Percentiles rank a stretch among this genome's conserved stretches.
Conservation (phyloP, 768 basidiomycete genomes). For the Pleurotus platypus region DNA sequence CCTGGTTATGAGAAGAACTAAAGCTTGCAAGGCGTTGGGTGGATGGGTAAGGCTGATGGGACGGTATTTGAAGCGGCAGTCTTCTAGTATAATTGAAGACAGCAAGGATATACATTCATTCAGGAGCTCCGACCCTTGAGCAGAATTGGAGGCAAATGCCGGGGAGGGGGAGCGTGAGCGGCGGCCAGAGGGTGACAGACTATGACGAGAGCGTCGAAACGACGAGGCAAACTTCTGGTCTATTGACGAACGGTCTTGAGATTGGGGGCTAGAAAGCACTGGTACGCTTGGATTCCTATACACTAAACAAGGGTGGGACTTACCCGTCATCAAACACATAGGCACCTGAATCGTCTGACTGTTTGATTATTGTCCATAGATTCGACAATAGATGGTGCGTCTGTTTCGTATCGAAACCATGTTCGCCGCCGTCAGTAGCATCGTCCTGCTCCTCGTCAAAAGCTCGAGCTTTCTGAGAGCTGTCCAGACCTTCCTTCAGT, state of each 20-base stretch:
- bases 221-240: slow-evolving; percentile 30
- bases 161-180: slow-evolving; percentile 55
- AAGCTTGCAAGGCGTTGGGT: slow-evolving; percentile 71
- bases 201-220: slow-evolving; percentile 42
- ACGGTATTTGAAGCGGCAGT: slow-evolving; percentile 64
- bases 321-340: slow-evolving; percentile 59
- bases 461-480: slow-evolving; percentile 4
- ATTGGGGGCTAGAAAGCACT: neutral
- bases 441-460: slow-evolving; percentile 24
- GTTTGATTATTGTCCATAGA: slow-evolving; percentile 1
- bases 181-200: slow-evolving; percentile 36
- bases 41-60: slow-evolving; percentile 63
- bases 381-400: slow-evolving; percentile 2
- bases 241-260: slow-evolving; percentile 16
- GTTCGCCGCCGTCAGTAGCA: slow-evolving; percentile 47
- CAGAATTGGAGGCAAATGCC: slow-evolving; percentile 17
- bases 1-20: slow-evolving; percentile 69
- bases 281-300: neutral
- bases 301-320: slow-evolving; percentile 2
- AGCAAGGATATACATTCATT: slow-evolving; percentile 57
- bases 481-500: slow-evolving; percentile 22
- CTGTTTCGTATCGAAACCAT: slow-evolving; percentile 10
- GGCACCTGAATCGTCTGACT: slow-evolving; percentile 50
- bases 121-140: slow-evolving; percentile 49
- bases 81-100: slow-evolving; percentile 63